Conservation (phyloP, 2,329 filamentous ascomycete species). For the Zalaria obscura region DNA sequence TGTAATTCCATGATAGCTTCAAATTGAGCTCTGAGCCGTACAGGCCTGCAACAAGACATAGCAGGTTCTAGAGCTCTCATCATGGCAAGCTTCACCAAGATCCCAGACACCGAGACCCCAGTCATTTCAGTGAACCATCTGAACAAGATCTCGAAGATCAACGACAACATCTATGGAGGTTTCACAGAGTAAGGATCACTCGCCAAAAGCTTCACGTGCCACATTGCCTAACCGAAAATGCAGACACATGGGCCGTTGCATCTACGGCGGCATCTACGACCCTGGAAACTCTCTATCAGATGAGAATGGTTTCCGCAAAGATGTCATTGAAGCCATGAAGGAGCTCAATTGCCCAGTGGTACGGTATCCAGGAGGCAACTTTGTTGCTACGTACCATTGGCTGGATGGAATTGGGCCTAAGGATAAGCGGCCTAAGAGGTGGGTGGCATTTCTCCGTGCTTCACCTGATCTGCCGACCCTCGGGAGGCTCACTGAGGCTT, state of each 20-base stretch:
- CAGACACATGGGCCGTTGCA: slow-evolving; percentile 79
- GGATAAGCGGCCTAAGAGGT: slow-evolving; percentile 44
- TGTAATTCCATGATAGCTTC: too few relatives aligned
- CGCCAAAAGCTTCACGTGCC: too few relatives aligned
- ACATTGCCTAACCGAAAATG: too few relatives aligned
- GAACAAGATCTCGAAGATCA: slow-evolving; percentile 57
- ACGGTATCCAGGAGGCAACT: slow-evolving; percentile 73
- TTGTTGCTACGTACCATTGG: slow-evolving; percentile 77
- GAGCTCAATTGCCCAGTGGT: slow-evolving; percentile 66
- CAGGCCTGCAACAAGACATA: too few relatives aligned
- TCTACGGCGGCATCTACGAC: slow-evolving; percentile 77
- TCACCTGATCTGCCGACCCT: too few relatives aligned
- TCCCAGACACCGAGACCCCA: slow-evolving; percentile 45
- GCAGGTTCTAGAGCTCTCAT: slow-evolving; percentile 2
- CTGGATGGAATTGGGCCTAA: slow-evolving; percentile 63
- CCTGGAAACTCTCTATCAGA: slow-evolving; percentile 60
- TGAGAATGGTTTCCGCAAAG: slow-evolving; percentile 60
- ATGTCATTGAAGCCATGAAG: slow-evolving; percentile 60
- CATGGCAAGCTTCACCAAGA: slow-evolving; percentile 63
- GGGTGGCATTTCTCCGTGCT: not conserved
- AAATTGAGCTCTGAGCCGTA: too few relatives aligned
- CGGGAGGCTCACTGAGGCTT: too few relatives aligned
- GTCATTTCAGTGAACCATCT: slow-evolving; percentile 51
- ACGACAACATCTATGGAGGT: slow-evolving; percentile 69
- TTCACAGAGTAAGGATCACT: slow-evolving; percentile 56